phyloP scores from a whole-genome alignment of 2,329 filamentous ascomycete species.

The Coniochaeta sp. region DNA sequence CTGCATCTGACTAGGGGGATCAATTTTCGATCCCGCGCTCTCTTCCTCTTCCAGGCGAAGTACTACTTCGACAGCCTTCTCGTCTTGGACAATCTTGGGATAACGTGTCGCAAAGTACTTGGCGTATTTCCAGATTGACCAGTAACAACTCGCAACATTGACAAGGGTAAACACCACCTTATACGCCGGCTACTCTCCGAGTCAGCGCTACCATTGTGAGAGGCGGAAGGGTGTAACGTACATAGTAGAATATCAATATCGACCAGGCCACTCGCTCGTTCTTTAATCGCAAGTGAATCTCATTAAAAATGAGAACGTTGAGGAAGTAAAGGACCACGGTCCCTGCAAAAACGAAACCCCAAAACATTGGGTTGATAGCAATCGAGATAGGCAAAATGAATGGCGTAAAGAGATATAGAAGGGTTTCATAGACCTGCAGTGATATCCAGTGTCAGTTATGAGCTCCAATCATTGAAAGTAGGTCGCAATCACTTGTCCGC shows the following conservation, averaged over 20 bases:
- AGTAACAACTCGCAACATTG: slow-evolving; percentile 34
- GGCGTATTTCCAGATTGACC: slow-evolving; percentile 35
- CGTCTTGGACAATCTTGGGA: slow-evolving; percentile 39
- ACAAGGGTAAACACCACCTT: slow-evolving; percentile 34
- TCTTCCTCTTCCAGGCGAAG: slow-evolving; percentile 9
- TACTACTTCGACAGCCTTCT: slow-evolving; percentile 13
- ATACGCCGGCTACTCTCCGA: slow-evolving; percentile 21
- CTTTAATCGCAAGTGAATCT: slow-evolving; percentile 35
- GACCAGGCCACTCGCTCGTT: slow-evolving; percentile 32
- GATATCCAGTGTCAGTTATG: background rate
- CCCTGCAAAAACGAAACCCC: slow-evolving; percentile 26
- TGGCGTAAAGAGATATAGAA: slow-evolving; percentile 35
- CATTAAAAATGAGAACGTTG: slow-evolving; percentile 38
- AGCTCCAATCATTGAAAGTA: no score
- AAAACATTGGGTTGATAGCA: slow-evolving; percentile 29
- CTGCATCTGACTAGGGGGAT: background rate
- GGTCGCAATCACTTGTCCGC: no score
- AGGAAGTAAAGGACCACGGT: slow-evolving; percentile 33
- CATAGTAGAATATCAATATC: slow-evolving; percentile 31
- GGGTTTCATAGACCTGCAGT: slow-evolving; percentile 33
- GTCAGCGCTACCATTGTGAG: background rate
- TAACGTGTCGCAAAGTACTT: slow-evolving; percentile 37
- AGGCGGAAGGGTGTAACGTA: background rate
- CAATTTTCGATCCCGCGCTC: background rate
- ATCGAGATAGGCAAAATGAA: slow-evolving; percentile 38